A percentile compares a stretch with the other conserved stretches of the same genome.
These are phyloP conservation scores for Citrullus colocynthis DNA, from an alignment of 306 rosid genomes.

Conservation along the genomic window DNA sequence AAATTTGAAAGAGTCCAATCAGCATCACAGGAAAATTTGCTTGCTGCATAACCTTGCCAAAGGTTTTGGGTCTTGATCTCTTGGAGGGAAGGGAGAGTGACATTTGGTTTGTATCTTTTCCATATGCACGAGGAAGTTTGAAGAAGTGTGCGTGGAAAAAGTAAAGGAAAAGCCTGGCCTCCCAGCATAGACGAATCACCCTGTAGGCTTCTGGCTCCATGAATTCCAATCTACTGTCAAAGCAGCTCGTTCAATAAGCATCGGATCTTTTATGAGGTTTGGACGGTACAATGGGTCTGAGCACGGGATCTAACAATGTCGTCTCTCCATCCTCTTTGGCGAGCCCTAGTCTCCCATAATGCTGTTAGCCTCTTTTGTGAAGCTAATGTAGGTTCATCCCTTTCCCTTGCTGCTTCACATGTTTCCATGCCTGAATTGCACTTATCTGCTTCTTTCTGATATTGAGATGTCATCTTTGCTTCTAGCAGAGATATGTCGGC, in stretches of 20 bases:
- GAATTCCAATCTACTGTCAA: not conserved
- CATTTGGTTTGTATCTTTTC: not conserved
- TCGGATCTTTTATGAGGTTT: slow-evolving; percentile 22
- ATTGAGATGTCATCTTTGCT: slow-evolving; percentile 86
- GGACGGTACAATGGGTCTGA: slow-evolving; percentile 40
- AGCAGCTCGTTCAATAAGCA: not conserved
- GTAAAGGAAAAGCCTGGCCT: not conserved
- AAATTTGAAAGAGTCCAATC: not conserved
- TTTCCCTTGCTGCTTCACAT: slow-evolving; percentile 89
- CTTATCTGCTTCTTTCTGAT: slow-evolving; percentile 97
- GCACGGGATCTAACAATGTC: slow-evolving; percentile 40
- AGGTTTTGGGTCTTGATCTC: not conserved
- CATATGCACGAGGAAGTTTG: not conserved
- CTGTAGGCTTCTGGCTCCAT: not conserved
- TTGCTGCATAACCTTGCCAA: not conserved
- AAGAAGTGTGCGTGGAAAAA: not conserved
- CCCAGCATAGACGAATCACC: not conserved
- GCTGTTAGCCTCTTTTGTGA: slow-evolving; percentile 61
- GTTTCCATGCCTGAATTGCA: slow-evolving; percentile 98
- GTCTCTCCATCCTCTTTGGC: slow-evolving; percentile 91
- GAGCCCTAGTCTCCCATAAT: slow-evolving; percentile 85
- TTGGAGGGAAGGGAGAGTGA: not conserved
- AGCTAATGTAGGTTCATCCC: slow-evolving; percentile 51
- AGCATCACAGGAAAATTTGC: not conserved
- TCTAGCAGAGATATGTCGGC: slow-evolving; percentile 92